Conservation (phyloP, 2,329 filamentous ascomycete species). For the Leptosphaerulina australis region DNA sequence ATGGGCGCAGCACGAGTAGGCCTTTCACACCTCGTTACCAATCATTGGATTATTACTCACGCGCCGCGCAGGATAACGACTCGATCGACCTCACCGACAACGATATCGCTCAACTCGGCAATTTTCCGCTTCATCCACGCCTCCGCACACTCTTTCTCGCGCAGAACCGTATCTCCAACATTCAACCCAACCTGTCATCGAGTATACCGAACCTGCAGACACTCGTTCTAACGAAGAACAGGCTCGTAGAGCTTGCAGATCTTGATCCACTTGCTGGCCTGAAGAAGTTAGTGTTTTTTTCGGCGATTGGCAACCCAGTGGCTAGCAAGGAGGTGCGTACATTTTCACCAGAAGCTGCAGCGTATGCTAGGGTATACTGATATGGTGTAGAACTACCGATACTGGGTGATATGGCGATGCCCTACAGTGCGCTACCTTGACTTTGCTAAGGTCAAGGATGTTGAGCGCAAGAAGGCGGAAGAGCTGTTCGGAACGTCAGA, state of each 20-base stretch:
- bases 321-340: slow-evolving; percentile 80
- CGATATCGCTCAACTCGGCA: slow-evolving; percentile 85
- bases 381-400: slow-evolving; percentile 76
- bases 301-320: slow-evolving; percentile 85
- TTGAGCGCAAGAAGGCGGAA: slow-evolving; percentile 74
- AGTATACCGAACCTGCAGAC: slow-evolving; percentile 82
- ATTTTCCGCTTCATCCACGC: slow-evolving; percentile 90
- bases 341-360: not conserved
- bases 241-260: slow-evolving; percentile 82
- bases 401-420: slow-evolving; percentile 87
- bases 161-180: slow-evolving; percentile 82
- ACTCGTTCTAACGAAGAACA: slow-evolving; percentile 83
- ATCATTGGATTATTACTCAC: not conserved
- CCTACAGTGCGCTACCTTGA: slow-evolving; percentile 88
- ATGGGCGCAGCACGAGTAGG: slow-evolving; percentile 89
- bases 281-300: slow-evolving; percentile 75
- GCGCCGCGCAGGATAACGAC: slow-evolving; percentile 75
- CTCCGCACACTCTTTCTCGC: slow-evolving; percentile 86
- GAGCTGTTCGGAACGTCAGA: slow-evolving; percentile 83
- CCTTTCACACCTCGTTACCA: slow-evolving; percentile 28
- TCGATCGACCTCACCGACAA: slow-evolving; percentile 99
- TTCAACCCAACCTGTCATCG: slow-evolving; percentile 75
- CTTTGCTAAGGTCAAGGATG: slow-evolving; percentile 87
- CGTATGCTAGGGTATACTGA: not conserved
- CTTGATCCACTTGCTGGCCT: slow-evolving; percentile 78